Evolutionary conservation across 2,329 filamentous ascomycete species (phyloP).

Genomic region (Colletotrichum ledebouriae): DNA sequence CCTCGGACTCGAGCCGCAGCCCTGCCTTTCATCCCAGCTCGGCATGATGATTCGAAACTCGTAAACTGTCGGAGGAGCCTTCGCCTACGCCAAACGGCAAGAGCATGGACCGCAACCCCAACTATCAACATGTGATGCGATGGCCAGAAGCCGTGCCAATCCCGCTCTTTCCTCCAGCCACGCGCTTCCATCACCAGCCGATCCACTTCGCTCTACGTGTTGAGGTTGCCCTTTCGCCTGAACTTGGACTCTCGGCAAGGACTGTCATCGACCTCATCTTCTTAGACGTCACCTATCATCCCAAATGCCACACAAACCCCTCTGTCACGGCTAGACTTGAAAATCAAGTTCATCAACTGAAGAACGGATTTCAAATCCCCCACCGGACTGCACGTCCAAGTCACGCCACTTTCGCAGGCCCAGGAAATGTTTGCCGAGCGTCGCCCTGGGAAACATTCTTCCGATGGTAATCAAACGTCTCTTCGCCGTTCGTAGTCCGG

Average conservation of each 20-base stretch:
- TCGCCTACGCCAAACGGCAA: neutral
- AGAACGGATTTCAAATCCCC: constrained; percentile 9
- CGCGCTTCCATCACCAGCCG: constrained; percentile 15
- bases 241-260: constrained; percentile 26
- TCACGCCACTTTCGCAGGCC: constrained; percentile 21
- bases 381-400: neutral
- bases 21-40: constrained; percentile 39
- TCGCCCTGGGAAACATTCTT: constrained; percentile 29
- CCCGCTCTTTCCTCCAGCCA: constrained; percentile 20
- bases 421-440: constrained; percentile 27
- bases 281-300: constrained; percentile 35
- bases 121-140: constrained; percentile 2
- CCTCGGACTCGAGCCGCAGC: constrained; percentile 21
- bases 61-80: constrained; percentile 24
- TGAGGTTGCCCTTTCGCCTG: neutral
- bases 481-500: neutral
- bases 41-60: constrained; percentile 36
- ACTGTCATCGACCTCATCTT: constrained; percentile 14
- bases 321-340: constrained; percentile 20
- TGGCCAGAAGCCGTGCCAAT: constrained; percentile 33
- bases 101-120: constrained; percentile 26
- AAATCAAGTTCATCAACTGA: neutral
- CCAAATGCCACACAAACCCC: constrained; percentile 1
- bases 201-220: constrained; percentile 20
- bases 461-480: constrained; percentile 28